Base-by-base conservation (phyloP, 192 early-diverging fungal species). In the Lunasporangiospora selenospora region DNA sequence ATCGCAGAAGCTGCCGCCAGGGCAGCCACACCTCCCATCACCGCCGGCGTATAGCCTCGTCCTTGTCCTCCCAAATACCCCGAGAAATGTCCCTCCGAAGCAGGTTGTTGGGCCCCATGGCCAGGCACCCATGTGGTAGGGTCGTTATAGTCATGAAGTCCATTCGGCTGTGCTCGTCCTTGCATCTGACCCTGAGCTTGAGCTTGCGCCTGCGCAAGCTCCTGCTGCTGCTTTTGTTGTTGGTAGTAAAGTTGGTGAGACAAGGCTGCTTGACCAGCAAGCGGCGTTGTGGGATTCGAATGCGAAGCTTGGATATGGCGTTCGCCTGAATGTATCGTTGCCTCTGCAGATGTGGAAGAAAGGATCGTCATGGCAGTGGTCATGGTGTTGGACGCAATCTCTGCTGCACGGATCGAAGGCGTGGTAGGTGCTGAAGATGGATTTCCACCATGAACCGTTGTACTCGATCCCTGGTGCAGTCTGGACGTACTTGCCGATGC, bases 111-210 rank as follows among this genome's bases (percentile, higher is more conserved):
- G n/a, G n/a, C n/a, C n/a, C n/a, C n/a, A n/a, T n/a, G n/a, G n/a
- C 51, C 44, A 16, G 37, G 38, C 9, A 53, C 60, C 67, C 67
- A 73, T 0, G 67, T 73, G n/a, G 67, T 60, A 1, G 67, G 67
- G 21, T 73, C 67, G 16, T 73, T 73, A 29, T 73, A 60, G 47
- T 73, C 67, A 33, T 73, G 67, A 52, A 56, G 58, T 7, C 55
- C 53, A 1, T 36, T 30, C 1, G 23, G 23, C 36, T 51, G 36
- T 21, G 23, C 24, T 6, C 47, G 55, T 19, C 46, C 43, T 13
- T 38, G 34, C 33, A 24, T 6, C 30, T 39, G 45, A 18, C 48
- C 33, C 31, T 1, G 37, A 18, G 40, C 21, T 33, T 50, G 63
- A 15, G 41, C 24, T 31, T 67, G 65, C 56, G 59, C 53, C 21